Evolutionary conservation across 1,139 yeast species (phyloP), one percentile per base, ranked within the genome.

Genomic region (Magnusiomyces clavatus): DNA sequence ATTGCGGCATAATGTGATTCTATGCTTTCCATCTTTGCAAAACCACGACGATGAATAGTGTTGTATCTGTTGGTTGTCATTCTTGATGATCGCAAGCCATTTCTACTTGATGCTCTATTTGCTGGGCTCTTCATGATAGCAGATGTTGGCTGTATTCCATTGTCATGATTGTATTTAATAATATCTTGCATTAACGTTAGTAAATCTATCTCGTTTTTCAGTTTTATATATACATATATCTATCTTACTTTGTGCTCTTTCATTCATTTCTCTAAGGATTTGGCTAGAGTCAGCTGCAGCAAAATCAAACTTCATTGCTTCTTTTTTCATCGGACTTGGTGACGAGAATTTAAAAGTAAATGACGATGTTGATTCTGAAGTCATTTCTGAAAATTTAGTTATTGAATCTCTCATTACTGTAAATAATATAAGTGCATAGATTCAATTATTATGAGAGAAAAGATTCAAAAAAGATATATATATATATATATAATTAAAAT

Each of bases 1-100:
- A 16, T 12, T 5, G 37, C 37, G 29, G 46, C 20, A 24, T 43
- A 31, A 43, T 43, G 46, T 3, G 17, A 17, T n/a, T 43, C 46
- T n/a, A 43, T 43, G 14, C 37, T 43, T 29, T 43, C 44, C 46
- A 43, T 43, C 37, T 13, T 24, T n/a, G 46, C 36, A 43, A 43
- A 43, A 4, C 13, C 37, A 3, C 20, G 17, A 12, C 16, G 29
- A n/a, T 43, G 46, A 29, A 43, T 20, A 2, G n/a, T 43, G 19
- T 35, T 12, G 20, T 29, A 43, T 24, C 46, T 11, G 2, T 31
- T n/a, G 2, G 37, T 29, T n/a, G 19, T 13, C 3, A 11, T 29
- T 24, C 14, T 43, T 31, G 14, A 6, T 16, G 29, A 35, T 12
- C 20, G 34, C 11, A 12, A n/a, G 20, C 16, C 24, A 20, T 20